These are phyloP conservation scores for Hypoxylon sp. DNA, from an alignment of 2,329 filamentous ascomycete genomes.

Conservation along the genomic window DNA sequence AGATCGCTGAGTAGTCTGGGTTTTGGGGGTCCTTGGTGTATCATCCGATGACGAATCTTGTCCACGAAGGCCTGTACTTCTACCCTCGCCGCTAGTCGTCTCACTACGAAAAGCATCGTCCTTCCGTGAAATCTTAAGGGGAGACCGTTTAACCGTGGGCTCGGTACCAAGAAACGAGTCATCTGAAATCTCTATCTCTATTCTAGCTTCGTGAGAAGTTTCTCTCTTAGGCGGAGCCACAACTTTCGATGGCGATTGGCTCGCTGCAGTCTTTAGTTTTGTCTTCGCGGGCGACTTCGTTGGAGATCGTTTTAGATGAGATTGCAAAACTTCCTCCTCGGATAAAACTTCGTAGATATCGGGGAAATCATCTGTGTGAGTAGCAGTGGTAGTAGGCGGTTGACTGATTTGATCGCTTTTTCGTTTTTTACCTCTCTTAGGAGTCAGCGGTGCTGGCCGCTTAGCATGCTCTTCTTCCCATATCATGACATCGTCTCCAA, in stretches of 20 bases:
- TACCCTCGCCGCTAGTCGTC: constrained; percentile 19
- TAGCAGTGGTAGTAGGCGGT: constrained; percentile 46
- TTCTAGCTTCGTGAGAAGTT: constrained; percentile 22
- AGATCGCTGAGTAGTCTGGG: constrained; percentile 43
- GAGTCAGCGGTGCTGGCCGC: constrained; percentile 57
- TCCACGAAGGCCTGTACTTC: constrained; percentile 26
- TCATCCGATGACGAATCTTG: constrained; percentile 41
- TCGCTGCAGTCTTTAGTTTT: constrained; percentile 47
- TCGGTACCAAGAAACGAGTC: constrained; percentile 33
- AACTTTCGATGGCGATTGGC: constrained; percentile 41
- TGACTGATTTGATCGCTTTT: constrained; percentile 66
- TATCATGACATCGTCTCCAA: constrained; percentile 54
- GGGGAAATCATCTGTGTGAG: constrained; percentile 63
- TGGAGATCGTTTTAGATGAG: constrained; percentile 56
- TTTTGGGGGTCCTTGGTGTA: constrained; percentile 39
- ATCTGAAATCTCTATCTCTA: constrained; percentile 20
- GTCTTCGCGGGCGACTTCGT: constrained; percentile 56
- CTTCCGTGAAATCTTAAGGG: constrained; percentile 48
- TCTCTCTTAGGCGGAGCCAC: constrained; percentile 26
- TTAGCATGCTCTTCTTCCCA: constrained; percentile 62
- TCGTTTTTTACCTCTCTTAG: constrained; percentile 64
- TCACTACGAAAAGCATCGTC: constrained; percentile 28
- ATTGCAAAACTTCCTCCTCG: constrained; percentile 51
- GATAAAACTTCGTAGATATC: constrained; percentile 65
- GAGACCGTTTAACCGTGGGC: constrained; percentile 44